Base-by-base conservation (phyloP, 2,329 filamentous ascomycete genomes). In the Neopestalotiopsis clavispora region DNA sequence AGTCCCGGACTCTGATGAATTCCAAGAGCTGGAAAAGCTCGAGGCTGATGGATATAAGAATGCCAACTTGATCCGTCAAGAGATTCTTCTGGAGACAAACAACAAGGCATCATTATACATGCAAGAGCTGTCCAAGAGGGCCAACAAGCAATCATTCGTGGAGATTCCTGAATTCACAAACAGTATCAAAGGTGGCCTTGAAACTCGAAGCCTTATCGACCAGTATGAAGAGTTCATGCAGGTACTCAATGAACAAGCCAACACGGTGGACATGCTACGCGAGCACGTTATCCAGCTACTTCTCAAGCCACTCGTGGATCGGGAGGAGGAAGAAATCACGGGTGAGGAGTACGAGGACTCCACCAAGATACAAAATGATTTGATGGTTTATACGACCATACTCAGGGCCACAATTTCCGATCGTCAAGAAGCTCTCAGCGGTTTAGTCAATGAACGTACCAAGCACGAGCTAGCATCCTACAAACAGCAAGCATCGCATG, bases 311-410 rank as follows among this genome's bases (percentile, higher is more conserved):
- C 85, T 98, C 1, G 89, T 98, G 20, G 96, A 98, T 73, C 90
- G 96, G 75, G 94, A 97, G 56, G 84, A 84, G 17, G 80, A 87
- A 10, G 94, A 97, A 69, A 87, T 90, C 2, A 95, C 94, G 12
- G 96, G 96, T 30, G 92, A 98, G 69, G 96, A 98, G 78, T 96
- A 97, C 71, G 92, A 94, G 73, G 89, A 93, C 40, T 97, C 95
- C 0, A 94, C 94, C 0, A 93, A 93, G 78, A 87, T 91, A 60
- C 95, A 98, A 80, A 95, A 98, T 70, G 90, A 97, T 76, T 88
- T 98, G 57, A 93, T 95, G 80, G 93, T 93, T 6, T 97, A 97
- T 75, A 92, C 97, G 69, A 90, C 94, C 76, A 90, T 89, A 9
- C 84, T 98, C 34, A 88, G 94, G 69, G 89, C 92, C 0, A 85